Conservation (phyloP, 805 yeast species). For the Sugiyamaella mastotermitis region DNA sequence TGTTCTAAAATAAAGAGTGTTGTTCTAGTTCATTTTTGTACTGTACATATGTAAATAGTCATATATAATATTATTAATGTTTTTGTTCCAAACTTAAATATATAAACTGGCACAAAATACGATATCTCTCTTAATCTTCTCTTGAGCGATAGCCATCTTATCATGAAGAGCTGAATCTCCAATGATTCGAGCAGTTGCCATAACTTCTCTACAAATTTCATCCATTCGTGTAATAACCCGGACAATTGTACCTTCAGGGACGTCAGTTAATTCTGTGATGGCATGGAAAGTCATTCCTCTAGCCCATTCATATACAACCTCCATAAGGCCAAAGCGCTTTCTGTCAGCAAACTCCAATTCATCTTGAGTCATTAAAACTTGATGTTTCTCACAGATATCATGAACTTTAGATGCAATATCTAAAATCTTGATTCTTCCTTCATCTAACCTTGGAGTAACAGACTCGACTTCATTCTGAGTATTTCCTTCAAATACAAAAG, state of each 20-base stretch:
- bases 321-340: slow-evolving; percentile 83
- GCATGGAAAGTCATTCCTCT: slow-evolving; percentile 87
- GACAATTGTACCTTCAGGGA: slow-evolving; percentile 95
- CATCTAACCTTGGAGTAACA: slow-evolving; percentile 75
- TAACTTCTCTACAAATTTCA: slow-evolving; percentile 91
- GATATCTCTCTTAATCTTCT: slow-evolving; percentile 90
- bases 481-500: slow-evolving; percentile 88
- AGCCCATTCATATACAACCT: slow-evolving; percentile 98
- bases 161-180: slow-evolving; percentile 88
- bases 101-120: slow-evolving; percentile 95
- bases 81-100: slow-evolving; percentile 44
- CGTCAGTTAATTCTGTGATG: slow-evolving; percentile 81
- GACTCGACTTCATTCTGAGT: slow-evolving; percentile 63
- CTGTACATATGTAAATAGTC: too few species aligned
- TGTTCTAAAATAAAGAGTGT: too few species aligned
- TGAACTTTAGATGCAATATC: slow-evolving; percentile 63
- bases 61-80: too few species aligned
- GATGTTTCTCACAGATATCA: slow-evolving; percentile 55
- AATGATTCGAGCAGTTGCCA: slow-evolving; percentile 86
- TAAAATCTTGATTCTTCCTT: slow-evolving; percentile 51
- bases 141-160: slow-evolving; percentile 90
- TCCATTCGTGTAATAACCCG: slow-evolving; percentile 91
- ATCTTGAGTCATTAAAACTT: slow-evolving; percentile 72
- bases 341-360: slow-evolving; percentile 79
- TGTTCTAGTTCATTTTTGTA: too few species aligned